Conservation (phyloP, 2,329 filamentous ascomycete species). For the Alternaria rosae region DNA sequence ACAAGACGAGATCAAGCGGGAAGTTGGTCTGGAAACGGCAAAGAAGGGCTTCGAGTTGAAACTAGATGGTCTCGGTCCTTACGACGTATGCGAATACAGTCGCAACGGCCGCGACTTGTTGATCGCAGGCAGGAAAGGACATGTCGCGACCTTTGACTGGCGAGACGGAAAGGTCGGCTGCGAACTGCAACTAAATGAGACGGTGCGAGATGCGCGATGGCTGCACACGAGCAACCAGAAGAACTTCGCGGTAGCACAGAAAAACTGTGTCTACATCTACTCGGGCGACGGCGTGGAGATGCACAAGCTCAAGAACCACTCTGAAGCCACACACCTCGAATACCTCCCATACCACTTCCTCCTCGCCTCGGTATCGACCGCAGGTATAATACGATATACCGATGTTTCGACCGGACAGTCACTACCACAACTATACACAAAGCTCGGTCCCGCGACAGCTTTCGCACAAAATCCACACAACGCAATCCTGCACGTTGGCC, state of each 20-base stretch:
- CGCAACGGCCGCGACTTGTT: constrained; percentile 87
- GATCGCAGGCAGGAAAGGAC: constrained; percentile 87
- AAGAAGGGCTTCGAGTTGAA: constrained; percentile 94
- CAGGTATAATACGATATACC: constrained; percentile 86
- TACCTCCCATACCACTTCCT: constrained; percentile 97
- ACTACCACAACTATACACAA: constrained; percentile 84
- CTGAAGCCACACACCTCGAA: constrained; percentile 91
- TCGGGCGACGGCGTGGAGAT: constrained; percentile 89
- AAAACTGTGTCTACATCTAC: constrained; percentile 97
- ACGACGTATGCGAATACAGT: constrained; percentile 86
- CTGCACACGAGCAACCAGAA: constrained; percentile 83
- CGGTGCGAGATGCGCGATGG: constrained; percentile 87
- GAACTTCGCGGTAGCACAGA: constrained; percentile 93
- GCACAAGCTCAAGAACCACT: constrained; percentile 87
- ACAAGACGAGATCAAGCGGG: constrained; percentile 81
- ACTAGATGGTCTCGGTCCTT: constrained; percentile 79
- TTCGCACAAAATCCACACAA: constrained; percentile 91
- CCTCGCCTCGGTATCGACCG: constrained; percentile 83
- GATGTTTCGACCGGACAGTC: constrained; percentile 93
- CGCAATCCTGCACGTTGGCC: constrained; percentile 88
- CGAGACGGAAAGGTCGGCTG: constrained; percentile 88
- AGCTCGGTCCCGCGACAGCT: constrained; percentile 81
- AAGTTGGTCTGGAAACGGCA: constrained; percentile 81
- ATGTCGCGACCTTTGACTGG: constrained; percentile 98
- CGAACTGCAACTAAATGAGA: constrained; percentile 90